Conservation (phyloP, 108 stramenopile genomes). For the Fistulifera pelliculosa region DNA sequence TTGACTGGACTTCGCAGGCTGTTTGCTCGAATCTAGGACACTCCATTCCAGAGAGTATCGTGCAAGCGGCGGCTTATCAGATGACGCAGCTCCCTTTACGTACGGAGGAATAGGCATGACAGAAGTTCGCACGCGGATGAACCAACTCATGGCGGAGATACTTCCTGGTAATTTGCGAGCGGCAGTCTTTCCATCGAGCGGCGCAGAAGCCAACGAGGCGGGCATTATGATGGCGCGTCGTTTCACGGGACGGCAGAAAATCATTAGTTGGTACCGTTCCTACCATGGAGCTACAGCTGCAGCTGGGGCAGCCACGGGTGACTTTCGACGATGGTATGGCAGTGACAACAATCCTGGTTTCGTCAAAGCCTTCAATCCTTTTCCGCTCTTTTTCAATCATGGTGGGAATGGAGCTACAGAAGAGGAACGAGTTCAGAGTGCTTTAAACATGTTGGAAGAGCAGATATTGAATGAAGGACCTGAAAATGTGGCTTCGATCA, state of each 20-base stretch:
- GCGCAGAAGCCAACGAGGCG: conserved; percentile 94
- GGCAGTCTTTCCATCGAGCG: conserved; percentile 92
- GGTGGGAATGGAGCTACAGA: conserved; percentile 30
- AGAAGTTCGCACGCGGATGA: conserved; percentile 39
- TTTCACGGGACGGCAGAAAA: conserved; percentile 52
- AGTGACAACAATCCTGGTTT: conserved; percentile 32
- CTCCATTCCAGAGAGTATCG: conserved; percentile 29
- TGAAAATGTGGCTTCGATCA: conserved; percentile 77
- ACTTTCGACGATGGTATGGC: conserved; percentile 53
- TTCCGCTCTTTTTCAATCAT: conserved; percentile 42
- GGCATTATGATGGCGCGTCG: conserved; percentile 92
- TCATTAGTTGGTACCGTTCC: conserved; percentile 59
- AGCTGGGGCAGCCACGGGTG: conserved; percentile 86
- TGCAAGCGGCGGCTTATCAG: conserved; percentile 41
- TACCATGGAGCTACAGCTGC: conserved; percentile 92
- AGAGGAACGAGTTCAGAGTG: conserved; percentile 32
- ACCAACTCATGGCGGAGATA: conserved; percentile 47
- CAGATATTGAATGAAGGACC: conserved; percentile 58
- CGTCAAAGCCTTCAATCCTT: conserved; percentile 52
- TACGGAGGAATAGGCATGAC: conserved; percentile 54
- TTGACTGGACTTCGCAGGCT: conserved; percentile 70
- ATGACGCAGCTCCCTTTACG: conserved; percentile 32
- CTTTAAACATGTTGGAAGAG: conserved; percentile 52
- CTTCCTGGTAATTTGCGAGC: conserved; percentile 45
- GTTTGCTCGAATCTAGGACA: conserved; percentile 63